Base-by-base conservation (phyloP, 768 basidiomycete species). In the Vararia minispora region DNA sequence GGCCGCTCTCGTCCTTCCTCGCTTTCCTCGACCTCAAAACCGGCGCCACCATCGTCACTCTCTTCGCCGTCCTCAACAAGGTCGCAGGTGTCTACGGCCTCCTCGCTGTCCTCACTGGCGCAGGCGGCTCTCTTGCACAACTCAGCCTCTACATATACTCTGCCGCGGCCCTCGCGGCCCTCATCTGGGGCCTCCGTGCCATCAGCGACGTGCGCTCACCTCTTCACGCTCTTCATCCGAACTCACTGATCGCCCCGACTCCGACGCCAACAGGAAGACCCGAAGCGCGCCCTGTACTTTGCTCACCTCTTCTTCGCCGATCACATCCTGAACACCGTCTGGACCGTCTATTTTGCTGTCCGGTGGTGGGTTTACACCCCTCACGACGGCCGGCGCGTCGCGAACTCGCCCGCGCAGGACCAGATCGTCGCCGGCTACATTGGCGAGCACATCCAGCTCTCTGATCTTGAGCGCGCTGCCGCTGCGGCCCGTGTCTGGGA, bases 11-110 rank as follows among this genome's bases (percentile, higher is more conserved):
- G 38, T 87, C 87, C 2, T 92, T 92, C 60, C 65, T 89, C 32
- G 86, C 86, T 37, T 56, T 89, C 34, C 71, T 94, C 46, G 92
- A 98, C 65, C 73, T 98, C 58, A 98, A 97, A 64, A 87, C 87
- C 1, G 94, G 90, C 34, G 90, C 88, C 42, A 83, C 74, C 33
- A 70, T 98, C 40, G 79, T 84, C 42, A 68, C 95, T 17, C 71
- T 94, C 33, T 97, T 99, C 51, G 87, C 85, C 10, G 86, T 90
- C 37, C 66, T 99, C 48, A 99, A 99, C 72, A 99, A 99, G 63
- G 94, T 92, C 35, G 92, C 95, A 14, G 94, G 95, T 35, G 75
- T 97, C 7, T 99, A 98, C 56, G 95, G 95, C 39, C 73, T 99
- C 41, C 79, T 99, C 42, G 92, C 91, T 5, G 73, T 91, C 40